Base-by-base conservation (phyloP, 192 early-diverging fungal species). In the Backusella liffmaniae region DNA sequence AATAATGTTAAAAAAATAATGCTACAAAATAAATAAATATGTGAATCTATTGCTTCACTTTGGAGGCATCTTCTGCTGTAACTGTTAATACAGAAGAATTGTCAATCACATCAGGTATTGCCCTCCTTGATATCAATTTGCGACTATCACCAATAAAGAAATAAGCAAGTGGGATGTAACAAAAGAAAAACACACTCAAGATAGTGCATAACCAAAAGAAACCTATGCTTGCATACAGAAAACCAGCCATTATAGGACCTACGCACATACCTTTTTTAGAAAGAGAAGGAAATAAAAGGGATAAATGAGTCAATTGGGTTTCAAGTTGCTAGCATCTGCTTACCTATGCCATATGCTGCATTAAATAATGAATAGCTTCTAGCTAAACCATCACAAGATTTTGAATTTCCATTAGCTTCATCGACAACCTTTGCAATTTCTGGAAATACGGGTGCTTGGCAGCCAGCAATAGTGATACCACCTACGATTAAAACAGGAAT, bases 281-380 rank as follows among this genome's bases (percentile, higher is more conserved):
- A 1, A 3, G 13, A 21, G 3, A 62, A 65, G 35, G 30, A 16
- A 21, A 73, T n/a, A n/a, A 73, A 16, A 59, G 46, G 46, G 46
- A 49, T 49, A 49, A 7, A 16, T 49, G 16, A 49, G 46, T 49
- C 46, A 18, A 18, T 49, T n/a, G 16, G 5, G 29, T 51, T 53
- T 62, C 13, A 23, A 74, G 30, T 49, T 26, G 35, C 5, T 74
- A 12, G 23, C 21, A 23, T 26, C 23, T 10, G 53, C 53, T 59
- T 59, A 72, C 80, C 80, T 36, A 72, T 67, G 7, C 73, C 76
- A 66, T 83, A 86, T 4, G 77, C 79, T 36, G 82, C 80, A 77
- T 86, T 86, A 70, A 84, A 84, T 23, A 84, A 35, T 6, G 82
- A 83, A 76, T 84, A 84, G 2, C 81, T 80, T 29, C 79, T 70